Percentiles rank a stretch among this genome's conserved stretches.
phyloP scores from a whole-genome alignment of 108 stramenopile species.

The Aurantiochytrium sp. region DNA sequence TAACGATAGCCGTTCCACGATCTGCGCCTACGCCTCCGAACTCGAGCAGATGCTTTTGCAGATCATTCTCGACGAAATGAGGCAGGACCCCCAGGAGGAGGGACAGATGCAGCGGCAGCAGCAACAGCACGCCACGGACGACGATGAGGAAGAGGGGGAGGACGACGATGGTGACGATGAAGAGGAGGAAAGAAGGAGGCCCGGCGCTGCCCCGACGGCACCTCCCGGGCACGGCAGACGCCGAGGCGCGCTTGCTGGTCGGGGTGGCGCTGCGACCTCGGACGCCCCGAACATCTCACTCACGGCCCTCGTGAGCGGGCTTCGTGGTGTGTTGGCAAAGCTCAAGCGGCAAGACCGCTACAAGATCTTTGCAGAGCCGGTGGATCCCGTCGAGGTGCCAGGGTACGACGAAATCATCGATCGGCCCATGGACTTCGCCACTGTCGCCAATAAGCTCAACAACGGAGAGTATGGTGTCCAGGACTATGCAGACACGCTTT shows the following conservation, averaged over 20 bases:
- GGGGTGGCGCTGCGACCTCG: neutral
- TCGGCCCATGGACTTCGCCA: slow-evolving; percentile 5
- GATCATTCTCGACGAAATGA: neutral
- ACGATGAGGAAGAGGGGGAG: neutral
- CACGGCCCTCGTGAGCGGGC: neutral
- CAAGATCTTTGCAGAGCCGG: slow-evolving; percentile 11
- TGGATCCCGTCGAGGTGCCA: neutral
- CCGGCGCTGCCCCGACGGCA: no score
- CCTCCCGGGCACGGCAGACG: no score
- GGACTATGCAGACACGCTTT: neutral
- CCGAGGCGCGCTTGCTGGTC: no score
- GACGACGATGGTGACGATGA: neutral
- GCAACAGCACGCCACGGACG: neutral
- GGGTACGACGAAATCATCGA: neutral
- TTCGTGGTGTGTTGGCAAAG: neutral
- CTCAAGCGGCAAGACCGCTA: neutral
- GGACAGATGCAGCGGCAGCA: neutral
- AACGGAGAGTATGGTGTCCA: neutral
- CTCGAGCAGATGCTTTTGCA: neutral
- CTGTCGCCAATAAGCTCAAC: neutral
- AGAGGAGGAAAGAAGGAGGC: neutral
- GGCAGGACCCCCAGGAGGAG: neutral
- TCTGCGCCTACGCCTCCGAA: neutral
- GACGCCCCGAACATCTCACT: neutral
- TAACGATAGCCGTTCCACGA: neutral